A percentile compares a stretch with the other conserved stretches of the same genome.
Conservation (phyloP, 73 alveolate genomes). For the Paraurostyla sp. region DNA sequence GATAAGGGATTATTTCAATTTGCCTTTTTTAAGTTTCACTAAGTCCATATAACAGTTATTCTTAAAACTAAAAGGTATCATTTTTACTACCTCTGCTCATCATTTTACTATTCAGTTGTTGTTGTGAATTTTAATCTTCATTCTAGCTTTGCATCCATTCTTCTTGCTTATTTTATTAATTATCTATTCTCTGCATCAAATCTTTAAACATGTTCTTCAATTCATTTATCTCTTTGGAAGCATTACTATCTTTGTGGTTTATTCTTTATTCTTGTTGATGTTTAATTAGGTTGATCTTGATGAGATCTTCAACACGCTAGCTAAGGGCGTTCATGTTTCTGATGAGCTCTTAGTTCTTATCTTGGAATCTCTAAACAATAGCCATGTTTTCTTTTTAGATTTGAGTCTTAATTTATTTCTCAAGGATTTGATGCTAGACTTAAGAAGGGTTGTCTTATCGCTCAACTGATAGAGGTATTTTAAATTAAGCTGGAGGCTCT, state of each 20-base stretch:
- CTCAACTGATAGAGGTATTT: no score
- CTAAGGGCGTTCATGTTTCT: not conserved
- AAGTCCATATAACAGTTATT: no score
- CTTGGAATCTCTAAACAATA: not conserved
- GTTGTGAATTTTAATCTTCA: no score
- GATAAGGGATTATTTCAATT: no score
- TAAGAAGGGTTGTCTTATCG: not conserved
- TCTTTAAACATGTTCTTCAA: not conserved
- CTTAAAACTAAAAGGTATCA: no score
- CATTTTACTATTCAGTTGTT: no score
- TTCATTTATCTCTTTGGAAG: not conserved
- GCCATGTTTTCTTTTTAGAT: not conserved
- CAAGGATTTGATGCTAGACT: not conserved
- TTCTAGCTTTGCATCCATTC: no score
- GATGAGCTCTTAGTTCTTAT: not conserved
- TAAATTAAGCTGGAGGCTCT: no score
- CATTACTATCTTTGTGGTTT: not conserved
- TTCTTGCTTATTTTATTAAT: not conserved
- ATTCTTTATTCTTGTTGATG: not conserved
- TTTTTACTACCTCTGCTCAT: no score
- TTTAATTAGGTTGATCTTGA: not conserved
- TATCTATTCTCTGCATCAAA: not conserved
- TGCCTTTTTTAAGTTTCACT: no score
- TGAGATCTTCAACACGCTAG: constrained; percentile 1
- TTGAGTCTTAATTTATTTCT: not conserved